Evolutionary conservation across 495 filamentous ascomycete genomes (phyloP).

Genomic region (Penicillium pulvis): DNA sequence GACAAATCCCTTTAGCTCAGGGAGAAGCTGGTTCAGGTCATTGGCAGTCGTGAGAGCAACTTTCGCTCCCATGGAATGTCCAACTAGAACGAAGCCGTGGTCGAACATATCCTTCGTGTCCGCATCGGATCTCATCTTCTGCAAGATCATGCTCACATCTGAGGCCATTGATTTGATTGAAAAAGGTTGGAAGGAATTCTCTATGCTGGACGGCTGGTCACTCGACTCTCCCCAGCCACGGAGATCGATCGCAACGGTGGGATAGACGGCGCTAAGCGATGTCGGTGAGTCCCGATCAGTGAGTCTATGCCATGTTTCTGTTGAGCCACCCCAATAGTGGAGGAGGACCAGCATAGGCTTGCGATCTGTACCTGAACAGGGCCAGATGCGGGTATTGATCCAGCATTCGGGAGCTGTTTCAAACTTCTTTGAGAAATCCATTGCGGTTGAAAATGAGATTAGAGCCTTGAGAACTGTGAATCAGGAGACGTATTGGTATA

Average conservation of each 20-base stretch:
- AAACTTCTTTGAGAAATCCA: slow-evolving; percentile 1
- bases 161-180: slow-evolving; percentile 30
- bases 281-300: slow-evolving; percentile 23
- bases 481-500: background rate
- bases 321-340: slow-evolving; percentile 50
- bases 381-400: slow-evolving; percentile 16
- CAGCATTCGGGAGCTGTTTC: background rate
- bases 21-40: slow-evolving; percentile 7
- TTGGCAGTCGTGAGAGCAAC: slow-evolving; percentile 36
- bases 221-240: slow-evolving; percentile 45
- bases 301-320: slow-evolving; percentile 38
- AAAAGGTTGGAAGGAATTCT: slow-evolving; percentile 19
- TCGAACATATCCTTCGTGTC: slow-evolving; percentile 10
- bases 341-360: slow-evolving; percentile 40
- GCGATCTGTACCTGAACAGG: background rate
- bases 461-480: background rate
- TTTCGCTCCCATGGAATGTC: slow-evolving; percentile 50
- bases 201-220: slow-evolving; percentile 20
- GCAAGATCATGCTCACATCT: slow-evolving; percentile 28
- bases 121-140: slow-evolving; percentile 13
- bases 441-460: background rate
- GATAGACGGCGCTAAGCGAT: slow-evolving; percentile 20
- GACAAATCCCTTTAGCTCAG: slow-evolving; percentile 31
- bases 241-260: slow-evolving; percentile 34
- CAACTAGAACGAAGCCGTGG: slow-evolving; percentile 37